Evolutionary conservation across 805 yeast species (phyloP).

Genomic region (Candida ovalis): DNA sequence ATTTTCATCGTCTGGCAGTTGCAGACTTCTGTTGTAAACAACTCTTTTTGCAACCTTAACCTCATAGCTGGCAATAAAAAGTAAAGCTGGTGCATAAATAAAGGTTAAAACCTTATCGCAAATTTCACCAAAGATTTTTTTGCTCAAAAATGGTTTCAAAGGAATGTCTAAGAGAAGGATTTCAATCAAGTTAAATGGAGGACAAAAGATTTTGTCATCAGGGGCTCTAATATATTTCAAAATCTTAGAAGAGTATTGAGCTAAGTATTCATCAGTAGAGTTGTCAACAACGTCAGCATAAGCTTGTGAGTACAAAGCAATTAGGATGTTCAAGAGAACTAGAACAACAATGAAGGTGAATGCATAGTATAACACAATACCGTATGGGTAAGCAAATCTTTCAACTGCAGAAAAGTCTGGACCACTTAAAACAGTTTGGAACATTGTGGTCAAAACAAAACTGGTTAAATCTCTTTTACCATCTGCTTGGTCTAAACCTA

Average conservation of each 20-base stretch:
- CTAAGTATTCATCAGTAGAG: slow-evolving; percentile 82
- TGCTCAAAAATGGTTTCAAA: slow-evolving; percentile 34
- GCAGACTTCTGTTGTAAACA: slow-evolving; percentile 61
- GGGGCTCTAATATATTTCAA: slow-evolving; percentile 84
- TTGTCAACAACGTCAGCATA: slow-evolving; percentile 77
- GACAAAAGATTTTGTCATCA: slow-evolving; percentile 78
- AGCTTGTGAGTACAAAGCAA: slow-evolving; percentile 83
- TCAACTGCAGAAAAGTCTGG: slow-evolving; percentile 70
- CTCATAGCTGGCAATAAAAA: slow-evolving; percentile 61
- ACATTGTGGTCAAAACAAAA: slow-evolving; percentile 57
- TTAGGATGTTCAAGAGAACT: slow-evolving; percentile 73
- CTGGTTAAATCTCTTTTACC: slow-evolving; percentile 75
- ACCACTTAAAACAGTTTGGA: slow-evolving; percentile 70
- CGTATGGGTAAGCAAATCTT: slow-evolving; percentile 80
- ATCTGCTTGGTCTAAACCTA: slow-evolving; percentile 85
- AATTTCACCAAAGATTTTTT: slow-evolving; percentile 32
- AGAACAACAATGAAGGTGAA: slow-evolving; percentile 74
- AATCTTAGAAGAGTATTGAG: slow-evolving; percentile 79
- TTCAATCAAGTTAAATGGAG: slow-evolving; percentile 80
- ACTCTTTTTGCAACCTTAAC: slow-evolving; percentile 65
- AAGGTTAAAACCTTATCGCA: slow-evolving; percentile 58
- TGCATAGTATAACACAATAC: slow-evolving; percentile 69
- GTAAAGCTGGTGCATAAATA: slow-evolving; percentile 64
- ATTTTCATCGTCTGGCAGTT: slow-evolving; percentile 73
- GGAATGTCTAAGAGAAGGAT: slow-evolving; percentile 45